These are phyloP conservation scores for Beauveria scarabaeidicola DNA, from an alignment of 2,329 filamentous ascomycete species.

Conservation along the genomic window DNA sequence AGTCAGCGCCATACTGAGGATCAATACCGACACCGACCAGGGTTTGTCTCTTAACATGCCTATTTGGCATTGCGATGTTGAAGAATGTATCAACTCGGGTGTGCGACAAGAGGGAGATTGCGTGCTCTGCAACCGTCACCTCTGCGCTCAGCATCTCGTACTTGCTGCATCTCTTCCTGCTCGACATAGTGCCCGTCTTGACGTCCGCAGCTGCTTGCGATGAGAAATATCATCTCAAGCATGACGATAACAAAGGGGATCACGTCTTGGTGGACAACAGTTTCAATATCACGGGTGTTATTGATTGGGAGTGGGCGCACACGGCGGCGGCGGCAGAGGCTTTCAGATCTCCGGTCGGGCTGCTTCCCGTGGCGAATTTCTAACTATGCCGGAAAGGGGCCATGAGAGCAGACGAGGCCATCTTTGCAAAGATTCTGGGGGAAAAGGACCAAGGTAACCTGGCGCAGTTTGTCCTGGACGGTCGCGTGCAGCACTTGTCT, in stretches of 20 bases:
- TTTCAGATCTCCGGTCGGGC: conserved; percentile 1
- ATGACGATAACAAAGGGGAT: conserved; percentile 24
- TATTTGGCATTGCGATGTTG: conserved; percentile 27
- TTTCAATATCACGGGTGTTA: background rate
- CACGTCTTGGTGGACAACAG: background rate
- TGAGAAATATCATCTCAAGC: conserved; percentile 35
- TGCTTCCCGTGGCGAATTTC: conserved; percentile 32
- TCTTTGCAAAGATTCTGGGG: conserved; percentile 24
- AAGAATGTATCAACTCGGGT: conserved; percentile 22
- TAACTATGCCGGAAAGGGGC: conserved; percentile 28
- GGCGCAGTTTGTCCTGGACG: conserved; percentile 27
- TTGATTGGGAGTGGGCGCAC: conserved; percentile 6
- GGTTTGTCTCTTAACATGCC: conserved; percentile 14
- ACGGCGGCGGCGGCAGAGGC: background rate
- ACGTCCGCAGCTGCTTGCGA: conserved; percentile 15
- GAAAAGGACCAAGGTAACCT: conserved; percentile 27
- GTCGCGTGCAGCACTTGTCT: conserved; percentile 30
- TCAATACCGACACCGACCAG: background rate
- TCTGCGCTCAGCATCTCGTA: conserved; percentile 30
- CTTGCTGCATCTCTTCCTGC: conserved; percentile 32
- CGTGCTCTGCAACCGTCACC: conserved; percentile 29
- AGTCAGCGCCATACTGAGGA: background rate
- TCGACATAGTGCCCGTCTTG: conserved; percentile 26
- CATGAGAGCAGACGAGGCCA: conserved; percentile 29
- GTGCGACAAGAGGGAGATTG: conserved; percentile 29